Evolutionary conservation across 116 monocot species (phyloP).

Genomic region (Phalaenopsis hybrid): DNA sequence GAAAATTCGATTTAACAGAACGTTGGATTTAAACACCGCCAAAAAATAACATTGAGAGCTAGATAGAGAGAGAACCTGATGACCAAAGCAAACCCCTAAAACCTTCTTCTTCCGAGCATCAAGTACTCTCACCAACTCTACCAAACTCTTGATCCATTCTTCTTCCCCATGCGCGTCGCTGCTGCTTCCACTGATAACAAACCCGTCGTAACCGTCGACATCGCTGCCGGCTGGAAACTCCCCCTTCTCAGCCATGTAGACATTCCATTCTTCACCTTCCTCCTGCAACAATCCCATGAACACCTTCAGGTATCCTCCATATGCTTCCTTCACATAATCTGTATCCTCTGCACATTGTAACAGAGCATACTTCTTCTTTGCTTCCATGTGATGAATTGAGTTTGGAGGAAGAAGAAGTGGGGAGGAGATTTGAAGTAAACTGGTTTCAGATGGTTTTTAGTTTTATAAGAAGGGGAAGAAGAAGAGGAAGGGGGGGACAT

Average conservation of each 20-base stretch:
- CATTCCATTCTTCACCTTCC: constrained; percentile 58
- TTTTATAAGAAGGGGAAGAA: too few relatives aligned
- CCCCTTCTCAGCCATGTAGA: constrained; percentile 39
- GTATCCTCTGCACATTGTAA: constrained; percentile 54
- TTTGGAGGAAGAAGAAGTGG: too few relatives aligned
- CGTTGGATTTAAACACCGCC: too few relatives aligned
- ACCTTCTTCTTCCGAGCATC: constrained; percentile 42
- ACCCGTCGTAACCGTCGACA: constrained; percentile 42
- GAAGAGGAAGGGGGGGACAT: too few relatives aligned
- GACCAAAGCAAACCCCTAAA: constrained; percentile 80
- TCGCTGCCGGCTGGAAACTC: constrained; percentile 41
- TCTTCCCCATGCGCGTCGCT: constrained; percentile 70
- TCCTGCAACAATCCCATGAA: constrained; percentile 37
- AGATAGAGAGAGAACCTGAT: constrained; percentile 36
- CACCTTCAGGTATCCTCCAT: constrained; percentile 53
- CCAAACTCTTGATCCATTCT: constrained; percentile 44
- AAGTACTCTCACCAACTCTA: constrained; percentile 29
- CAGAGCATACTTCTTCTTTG: constrained; percentile 39
- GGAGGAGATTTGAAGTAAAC: too few relatives aligned
- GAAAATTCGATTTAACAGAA: too few relatives aligned
- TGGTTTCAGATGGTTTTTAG: too few relatives aligned
- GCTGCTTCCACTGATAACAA: constrained; percentile 73
- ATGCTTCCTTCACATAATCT: constrained; percentile 44
- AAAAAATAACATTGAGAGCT: too few relatives aligned
- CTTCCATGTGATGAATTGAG: background rate